Evolutionary conservation across 306 rosid genomes (phyloP).

Genomic region (Begonia loranthoides): DNA sequence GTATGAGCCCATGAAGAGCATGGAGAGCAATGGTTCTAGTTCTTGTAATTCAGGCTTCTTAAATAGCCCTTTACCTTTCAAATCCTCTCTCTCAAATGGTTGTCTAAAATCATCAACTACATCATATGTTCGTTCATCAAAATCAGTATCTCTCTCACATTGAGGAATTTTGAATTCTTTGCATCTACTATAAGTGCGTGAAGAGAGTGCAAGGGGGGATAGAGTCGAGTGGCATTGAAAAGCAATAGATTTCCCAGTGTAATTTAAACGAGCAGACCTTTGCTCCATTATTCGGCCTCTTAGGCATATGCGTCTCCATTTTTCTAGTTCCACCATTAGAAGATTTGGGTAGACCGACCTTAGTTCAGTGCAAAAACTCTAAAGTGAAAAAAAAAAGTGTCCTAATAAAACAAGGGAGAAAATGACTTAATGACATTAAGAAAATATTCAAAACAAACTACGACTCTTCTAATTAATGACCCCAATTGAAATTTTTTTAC

Average conservation of each 20-base stretch:
- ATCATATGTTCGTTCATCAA: conserved; percentile 19
- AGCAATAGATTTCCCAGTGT: too few relatives aligned
- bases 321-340: conserved; percentile 27
- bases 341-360: conserved; percentile 28
- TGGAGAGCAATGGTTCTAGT: conserved; percentile 48
- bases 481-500: too few relatives aligned
- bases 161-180: too few relatives aligned
- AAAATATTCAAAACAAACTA: too few relatives aligned
- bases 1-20: conserved; percentile 76
- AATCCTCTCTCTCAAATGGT: conserved; percentile 26
- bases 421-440: too few relatives aligned
- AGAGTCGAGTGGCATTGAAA: too few relatives aligned
- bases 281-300: conserved; percentile 20
- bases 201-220: too few relatives aligned
- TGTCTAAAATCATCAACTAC: conserved; percentile 17
- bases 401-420: neutral
- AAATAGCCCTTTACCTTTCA: conserved; percentile 27
- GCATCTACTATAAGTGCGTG: too few relatives aligned
- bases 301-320: conserved; percentile 9
- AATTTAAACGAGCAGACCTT: conserved; percentile 12
- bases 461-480: too few relatives aligned
- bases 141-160: too few relatives aligned
- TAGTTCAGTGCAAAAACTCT: conserved; percentile 47
- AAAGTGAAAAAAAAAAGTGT: neutral
- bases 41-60: conserved; percentile 25